Evolutionary conservation across 1,284 basidiomycete species (phyloP), one percentile per base, ranked within the genome.

Genomic region (Farysia itapuensis): DNA sequence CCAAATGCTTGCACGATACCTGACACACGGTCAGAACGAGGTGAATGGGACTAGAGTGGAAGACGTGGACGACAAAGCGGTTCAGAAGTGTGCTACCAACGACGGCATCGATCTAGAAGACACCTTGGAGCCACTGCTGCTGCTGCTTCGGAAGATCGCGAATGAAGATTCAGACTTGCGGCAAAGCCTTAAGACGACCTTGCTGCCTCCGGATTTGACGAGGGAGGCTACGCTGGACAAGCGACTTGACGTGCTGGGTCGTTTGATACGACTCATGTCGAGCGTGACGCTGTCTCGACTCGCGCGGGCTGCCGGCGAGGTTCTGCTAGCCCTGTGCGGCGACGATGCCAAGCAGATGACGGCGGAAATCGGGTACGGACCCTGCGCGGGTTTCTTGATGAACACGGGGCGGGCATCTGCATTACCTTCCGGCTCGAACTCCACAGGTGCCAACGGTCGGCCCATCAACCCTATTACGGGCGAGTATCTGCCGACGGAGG

Each of bases 301-400:
- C 6, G 66, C 63, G 4, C 53, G 65, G 5, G 61, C 66, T 2
- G 43, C 60, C 0, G 68, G 70, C 26, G 70, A 72, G 44, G 29
- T 67, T 8, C 26, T 72, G 9, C 51, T 72, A 1, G 36, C 70
- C 5, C 13, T 69, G 11, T 67, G 59, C 43, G 43, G 57, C 19
- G 59, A 39, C 14, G 45, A 67, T 6, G 46, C 61, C 5, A 49
- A 51, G 20, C 25, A 23, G 15, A 67, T 72, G 54, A 57, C 52
- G 6, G 47, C 50, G 7, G 18, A 46, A 23, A 60, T 72, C 33
- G 70, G 70, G 4, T 72, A 69, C 38, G 70, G 70, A 2, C 70
- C 70, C 5, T 69, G 68, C 35, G 68, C 68, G 3, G 70, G 70
- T 0, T 72, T 70, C 45, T 44, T 72, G 5, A 60, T 58, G 53